Evolutionary conservation across 306 rosid species (phyloP).

Genomic region (Acacia melanoxylon): DNA sequence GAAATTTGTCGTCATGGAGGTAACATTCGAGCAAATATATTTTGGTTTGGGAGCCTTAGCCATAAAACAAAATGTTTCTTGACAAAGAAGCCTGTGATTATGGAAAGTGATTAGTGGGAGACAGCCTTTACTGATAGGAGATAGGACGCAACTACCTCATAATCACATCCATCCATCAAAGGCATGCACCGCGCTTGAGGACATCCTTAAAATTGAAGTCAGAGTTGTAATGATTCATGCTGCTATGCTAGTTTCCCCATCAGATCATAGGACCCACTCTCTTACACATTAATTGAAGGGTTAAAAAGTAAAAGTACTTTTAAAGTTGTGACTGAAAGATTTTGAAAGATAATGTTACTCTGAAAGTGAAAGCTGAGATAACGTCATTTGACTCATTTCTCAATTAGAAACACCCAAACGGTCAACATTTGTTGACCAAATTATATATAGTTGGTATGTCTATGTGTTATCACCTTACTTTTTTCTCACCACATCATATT

Average conservation of each 20-base stretch:
- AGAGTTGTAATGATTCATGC: background rate
- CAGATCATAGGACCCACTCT: background rate
- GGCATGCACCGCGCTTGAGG: no score
- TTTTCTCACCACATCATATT: no score
- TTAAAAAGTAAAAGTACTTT: no score
- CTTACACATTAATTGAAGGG: no score
- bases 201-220: background rate
- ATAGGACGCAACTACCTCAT: background rate
- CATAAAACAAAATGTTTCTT: background rate
- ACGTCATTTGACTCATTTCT: no score
- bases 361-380: no score
- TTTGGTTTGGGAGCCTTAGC: background rate
- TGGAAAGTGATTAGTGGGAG: background rate
- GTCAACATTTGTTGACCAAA: no score
- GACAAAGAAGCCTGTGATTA: background rate
- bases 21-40: background rate
- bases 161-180: background rate
- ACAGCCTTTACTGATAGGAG: background rate
- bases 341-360: no score
- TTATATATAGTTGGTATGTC: no score
- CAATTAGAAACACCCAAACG: no score
- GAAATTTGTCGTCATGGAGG: background rate
- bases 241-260: background rate
- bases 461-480: no score
- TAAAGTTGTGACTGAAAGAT: no score